Conservation (phyloP, 2,329 filamentous ascomycete species). For the Diaporthe helianthi region DNA sequence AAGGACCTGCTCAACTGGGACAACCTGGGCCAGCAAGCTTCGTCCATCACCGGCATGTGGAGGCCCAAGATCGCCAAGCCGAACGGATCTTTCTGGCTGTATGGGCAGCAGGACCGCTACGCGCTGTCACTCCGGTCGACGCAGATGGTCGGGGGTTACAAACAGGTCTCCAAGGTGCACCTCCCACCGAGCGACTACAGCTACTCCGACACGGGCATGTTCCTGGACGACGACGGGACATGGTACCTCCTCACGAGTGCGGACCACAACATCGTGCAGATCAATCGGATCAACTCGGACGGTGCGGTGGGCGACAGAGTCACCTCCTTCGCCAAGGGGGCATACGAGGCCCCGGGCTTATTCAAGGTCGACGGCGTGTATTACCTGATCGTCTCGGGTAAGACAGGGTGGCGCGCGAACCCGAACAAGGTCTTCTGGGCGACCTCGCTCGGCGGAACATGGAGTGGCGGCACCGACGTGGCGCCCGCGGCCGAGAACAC, state of each 20-base stretch:
- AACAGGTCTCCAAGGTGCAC: conserved; percentile 43
- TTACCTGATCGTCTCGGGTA: conserved; percentile 47
- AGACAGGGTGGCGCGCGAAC: conserved; percentile 47
- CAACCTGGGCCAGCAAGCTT: conserved; percentile 44
- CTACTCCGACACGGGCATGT: conserved; percentile 51
- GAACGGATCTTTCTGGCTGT: conserved; percentile 49
- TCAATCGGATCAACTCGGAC: conserved; percentile 48
- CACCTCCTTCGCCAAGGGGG: conserved; percentile 42
- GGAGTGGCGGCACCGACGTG: conserved; percentile 45
- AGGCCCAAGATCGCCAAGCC: conserved; percentile 50
- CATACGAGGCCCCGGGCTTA: conserved; percentile 46
- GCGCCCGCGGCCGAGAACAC: conserved; percentile 46
- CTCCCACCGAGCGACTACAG: conserved; percentile 48
- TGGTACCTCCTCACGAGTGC: conserved; percentile 50
- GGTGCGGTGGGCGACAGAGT: conserved; percentile 45
- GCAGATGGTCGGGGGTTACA: conserved; percentile 43
- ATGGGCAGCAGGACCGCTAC: conserved; percentile 49
- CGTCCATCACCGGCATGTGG: conserved; percentile 47
- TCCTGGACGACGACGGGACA: conserved; percentile 43
- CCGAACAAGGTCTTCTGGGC: conserved; percentile 48
- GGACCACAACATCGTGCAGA: conserved; percentile 50
- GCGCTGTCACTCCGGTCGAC: conserved; percentile 46
- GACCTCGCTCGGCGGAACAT: conserved; percentile 43
- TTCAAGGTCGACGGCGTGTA: conserved; percentile 45
- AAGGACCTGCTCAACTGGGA: conserved; percentile 50